These are phyloP conservation scores for Gliomastix tumulicola DNA, from an alignment of 2,329 filamentous ascomycete species.

Conservation along the genomic window DNA sequence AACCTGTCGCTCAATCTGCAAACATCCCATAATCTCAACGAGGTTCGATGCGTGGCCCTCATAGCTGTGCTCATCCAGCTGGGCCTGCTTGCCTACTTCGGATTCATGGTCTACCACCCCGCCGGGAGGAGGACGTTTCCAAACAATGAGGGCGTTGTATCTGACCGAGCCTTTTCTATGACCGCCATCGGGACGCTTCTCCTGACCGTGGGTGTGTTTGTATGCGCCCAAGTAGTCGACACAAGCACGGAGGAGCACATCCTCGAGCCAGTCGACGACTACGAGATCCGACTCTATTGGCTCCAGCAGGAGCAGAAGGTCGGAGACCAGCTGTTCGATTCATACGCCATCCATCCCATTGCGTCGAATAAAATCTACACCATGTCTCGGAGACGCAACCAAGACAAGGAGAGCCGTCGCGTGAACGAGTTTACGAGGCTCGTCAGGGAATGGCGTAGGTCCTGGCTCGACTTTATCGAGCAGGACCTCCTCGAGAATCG, in stretches of 20 bases:
- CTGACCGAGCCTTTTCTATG: conserved; percentile 7
- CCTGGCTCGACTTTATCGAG: too few relatives aligned
- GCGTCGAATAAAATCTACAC: conserved; percentile 1
- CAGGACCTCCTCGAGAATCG: too few relatives aligned
- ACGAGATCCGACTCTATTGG: conserved; percentile 10
- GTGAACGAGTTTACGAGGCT: conserved; percentile 2
- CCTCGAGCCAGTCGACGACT: background rate
- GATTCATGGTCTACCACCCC: conserved; percentile 4
- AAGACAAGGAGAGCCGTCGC: too few relatives aligned
- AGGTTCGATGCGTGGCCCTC: conserved; percentile 5
- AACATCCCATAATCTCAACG: background rate
- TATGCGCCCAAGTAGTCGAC: conserved; percentile 23
- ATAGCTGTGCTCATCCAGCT: conserved; percentile 13
- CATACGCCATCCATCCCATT: conserved; percentile 15
- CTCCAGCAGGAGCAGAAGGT: conserved; percentile 17
- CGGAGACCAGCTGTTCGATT: conserved; percentile 18
- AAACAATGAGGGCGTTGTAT: conserved; percentile 5
- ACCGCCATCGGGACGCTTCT: conserved; percentile 15
- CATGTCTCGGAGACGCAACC: too few relatives aligned
- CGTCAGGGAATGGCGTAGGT: too few relatives aligned
- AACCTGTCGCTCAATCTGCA: background rate
- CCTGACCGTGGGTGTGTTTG: conserved; percentile 15
- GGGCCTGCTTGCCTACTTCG: conserved; percentile 11
- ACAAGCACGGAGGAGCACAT: conserved; percentile 15
- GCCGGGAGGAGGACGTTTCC: conserved; percentile 1